Conservation (phyloP, 2,329 filamentous ascomycete genomes). For the Stagonosporopsis vannaccii region DNA sequence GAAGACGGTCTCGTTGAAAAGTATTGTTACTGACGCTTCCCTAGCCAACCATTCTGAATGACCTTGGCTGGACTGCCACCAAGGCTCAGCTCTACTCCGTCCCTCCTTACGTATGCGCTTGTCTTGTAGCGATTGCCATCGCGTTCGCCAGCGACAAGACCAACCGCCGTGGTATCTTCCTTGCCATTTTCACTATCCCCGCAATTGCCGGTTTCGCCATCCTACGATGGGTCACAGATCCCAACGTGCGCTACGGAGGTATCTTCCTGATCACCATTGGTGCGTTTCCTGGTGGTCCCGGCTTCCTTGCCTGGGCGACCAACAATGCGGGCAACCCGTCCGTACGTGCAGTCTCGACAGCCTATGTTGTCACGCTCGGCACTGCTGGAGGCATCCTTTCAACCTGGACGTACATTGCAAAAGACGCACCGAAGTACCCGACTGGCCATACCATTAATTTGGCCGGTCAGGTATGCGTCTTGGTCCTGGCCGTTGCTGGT, state of each 20-base stretch:
- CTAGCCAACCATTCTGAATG: conserved; percentile 48
- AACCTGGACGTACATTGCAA: conserved; percentile 62
- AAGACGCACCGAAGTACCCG: conserved; percentile 69
- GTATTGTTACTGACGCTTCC: conserved; percentile 12
- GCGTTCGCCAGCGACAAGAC: conserved; percentile 49
- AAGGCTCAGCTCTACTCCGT: conserved; percentile 51
- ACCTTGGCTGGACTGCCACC: conserved; percentile 49
- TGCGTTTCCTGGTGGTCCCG: conserved; percentile 65
- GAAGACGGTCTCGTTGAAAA: neutral
- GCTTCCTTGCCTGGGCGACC: conserved; percentile 65
- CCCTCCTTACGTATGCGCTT: conserved; percentile 50
- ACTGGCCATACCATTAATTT: conserved; percentile 75
- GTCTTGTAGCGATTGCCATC: conserved; percentile 45
- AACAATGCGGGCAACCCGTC: conserved; percentile 67
- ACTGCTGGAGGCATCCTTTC: conserved; percentile 65
- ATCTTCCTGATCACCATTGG: conserved; percentile 64
- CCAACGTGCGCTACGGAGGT: conserved; percentile 63
- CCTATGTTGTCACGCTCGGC: conserved; percentile 72
- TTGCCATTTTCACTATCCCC: conserved; percentile 48
- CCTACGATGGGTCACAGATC: conserved; percentile 62
- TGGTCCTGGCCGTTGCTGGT: conserved; percentile 57
- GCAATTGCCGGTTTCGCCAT: conserved; percentile 62
- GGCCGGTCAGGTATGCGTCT: conserved; percentile 55
- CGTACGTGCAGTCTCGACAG: conserved; percentile 63
- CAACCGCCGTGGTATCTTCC: conserved; percentile 48